phyloP scores from a whole-genome alignment of 257 asterid genomes.

The Petunia secreta region DNA sequence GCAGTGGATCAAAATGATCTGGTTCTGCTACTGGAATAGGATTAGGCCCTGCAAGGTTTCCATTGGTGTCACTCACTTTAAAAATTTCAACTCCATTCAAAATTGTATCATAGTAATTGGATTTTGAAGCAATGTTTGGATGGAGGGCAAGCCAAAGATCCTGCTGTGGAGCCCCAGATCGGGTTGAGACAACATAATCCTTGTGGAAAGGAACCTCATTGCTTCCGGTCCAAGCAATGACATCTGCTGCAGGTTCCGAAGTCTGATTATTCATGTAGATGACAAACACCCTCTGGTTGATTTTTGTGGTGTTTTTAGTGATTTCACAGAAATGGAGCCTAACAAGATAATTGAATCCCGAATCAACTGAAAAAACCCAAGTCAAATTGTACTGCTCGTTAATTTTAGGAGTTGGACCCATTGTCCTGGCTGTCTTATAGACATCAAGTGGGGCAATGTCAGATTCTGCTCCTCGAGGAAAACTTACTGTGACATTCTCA shows the following conservation, averaged over 20 bases:
- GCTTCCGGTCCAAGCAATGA: constrained; percentile 46
- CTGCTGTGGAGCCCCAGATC: constrained; percentile 60
- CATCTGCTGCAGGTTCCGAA: constrained; percentile 48
- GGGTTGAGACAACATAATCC: constrained; percentile 67
- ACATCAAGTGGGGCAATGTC: constrained; percentile 56
- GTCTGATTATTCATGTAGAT: constrained; percentile 52
- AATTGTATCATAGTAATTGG: constrained; percentile 68
- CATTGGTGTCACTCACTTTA: constrained; percentile 55
- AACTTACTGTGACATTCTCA: constrained; percentile 39
- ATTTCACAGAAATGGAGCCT: constrained; percentile 70
- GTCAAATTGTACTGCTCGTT: constrained; percentile 51
- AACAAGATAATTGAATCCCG: constrained; percentile 58
- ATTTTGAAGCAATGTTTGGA: constrained; percentile 40
- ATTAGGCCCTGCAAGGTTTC: constrained; percentile 86
- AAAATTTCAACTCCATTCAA: constrained; percentile 87
- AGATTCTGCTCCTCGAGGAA: constrained; percentile 36
- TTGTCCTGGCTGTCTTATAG: constrained; percentile 50
- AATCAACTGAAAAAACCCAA: constrained; percentile 56
- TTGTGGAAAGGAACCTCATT: constrained; percentile 59
- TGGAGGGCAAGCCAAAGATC: constrained; percentile 74
- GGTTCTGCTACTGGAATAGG: constrained; percentile 65
- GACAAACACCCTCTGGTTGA: constrained; percentile 50
- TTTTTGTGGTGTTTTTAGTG: constrained; percentile 29
- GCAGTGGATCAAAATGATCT: constrained; percentile 31
- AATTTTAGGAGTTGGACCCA: constrained; percentile 49